Base-by-base conservation (phyloP, 192 early-diverging fungal species). In the Entophlyctis luteolus region DNA sequence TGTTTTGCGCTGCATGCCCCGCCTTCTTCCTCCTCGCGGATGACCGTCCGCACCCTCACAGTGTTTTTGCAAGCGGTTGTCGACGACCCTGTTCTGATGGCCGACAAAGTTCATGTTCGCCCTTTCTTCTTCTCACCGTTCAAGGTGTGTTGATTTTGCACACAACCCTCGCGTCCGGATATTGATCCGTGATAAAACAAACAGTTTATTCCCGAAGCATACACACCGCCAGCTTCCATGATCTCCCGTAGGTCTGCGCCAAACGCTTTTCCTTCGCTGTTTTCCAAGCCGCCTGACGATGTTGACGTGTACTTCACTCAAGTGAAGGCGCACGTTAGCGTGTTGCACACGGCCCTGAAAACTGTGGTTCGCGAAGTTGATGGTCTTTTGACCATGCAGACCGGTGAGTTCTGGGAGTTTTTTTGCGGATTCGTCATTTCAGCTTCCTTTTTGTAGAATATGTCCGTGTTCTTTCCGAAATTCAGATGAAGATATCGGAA, bases 261-360 rank as follows among this genome's bases (percentile, higher is more conserved):
- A 1, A 33, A 23, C 25, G 47, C 60, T 10, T 49, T 63, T 34
- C 34, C 60, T 1, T n/a, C 50, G 22, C 47, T 63, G 27, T 63
- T 63, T 63, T 63, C 60, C 12, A n/a, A 49, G 22, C 48, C 48
- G 18, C 42, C 8, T n/a, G 60, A 63, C 42, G 60, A 63, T 33
- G 48, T 63, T n/a, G 60, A 63, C 36, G 46, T 49, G 47, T 63
- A 50, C 36, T 63, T 63, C 36, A 37, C 48, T 32, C 60, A 63
- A 49, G 60, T 37, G 16, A 63, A 32, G n/a, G 46, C 10, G 12
- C 60, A 63, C 36, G 36, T 63, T 25, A 2, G 27, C 5, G 60
- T 48, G 1, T 45, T 63, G 28, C 32, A 63, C 36, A 27, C 6
- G 16, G 28, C n/a, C 4, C 18, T 63, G n/a, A 47, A 32, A n/a